Base-by-base conservation (phyloP, 495 filamentous ascomycete species). In the Pseudevernia furfuracea region DNA sequence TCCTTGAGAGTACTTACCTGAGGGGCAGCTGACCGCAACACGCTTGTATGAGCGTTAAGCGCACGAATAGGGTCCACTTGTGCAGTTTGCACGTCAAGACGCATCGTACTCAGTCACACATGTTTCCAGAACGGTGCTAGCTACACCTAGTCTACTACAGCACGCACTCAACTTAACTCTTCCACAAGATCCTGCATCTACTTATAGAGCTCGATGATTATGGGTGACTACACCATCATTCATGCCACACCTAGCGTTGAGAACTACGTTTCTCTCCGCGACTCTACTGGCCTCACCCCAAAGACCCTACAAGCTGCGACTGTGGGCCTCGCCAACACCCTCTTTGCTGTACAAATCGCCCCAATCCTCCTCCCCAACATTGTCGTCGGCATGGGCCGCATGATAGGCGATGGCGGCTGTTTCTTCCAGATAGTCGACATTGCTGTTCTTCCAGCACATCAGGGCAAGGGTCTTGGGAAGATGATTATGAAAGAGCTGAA, bases 391-490 rank as follows among this genome's bases (percentile, higher is more conserved):
- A 83, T 84, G 80, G 81, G 79, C 62, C 76, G 82, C 28, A 73
- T 84, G 7, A 73, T 81, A 60, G 76, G 79, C 30, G 82, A 84
- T 68, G 80, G 81, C 14, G 78, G 74, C n/a, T 81, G 79, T 74
- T 81, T 81, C 62, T 82, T 81, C 62, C 73, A 78, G 15, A 71
- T 84, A 59, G 76, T 76, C n/a, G 82, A 84, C 69, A 79, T 84
- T 71, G 78, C 77, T 2, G 77, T 82, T 15, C 68, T 78, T 30
- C 77, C 81, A 2, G 73, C 65, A 7, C 78, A 84, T 64, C 80
- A 81, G 66, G 72, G 76, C 36, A 76, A 77, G 49, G 81, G 82
- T 8, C 68, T 85, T 0, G 82, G 76, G 5, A 77, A 80, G 43
- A 69, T 71, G 11, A 72, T 84, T 39, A 67, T 82, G 71, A 77